Evolutionary conservation across 2,329 filamentous ascomycete genomes (phyloP).

Genomic region (Colletotrichum ledebouriae): DNA sequence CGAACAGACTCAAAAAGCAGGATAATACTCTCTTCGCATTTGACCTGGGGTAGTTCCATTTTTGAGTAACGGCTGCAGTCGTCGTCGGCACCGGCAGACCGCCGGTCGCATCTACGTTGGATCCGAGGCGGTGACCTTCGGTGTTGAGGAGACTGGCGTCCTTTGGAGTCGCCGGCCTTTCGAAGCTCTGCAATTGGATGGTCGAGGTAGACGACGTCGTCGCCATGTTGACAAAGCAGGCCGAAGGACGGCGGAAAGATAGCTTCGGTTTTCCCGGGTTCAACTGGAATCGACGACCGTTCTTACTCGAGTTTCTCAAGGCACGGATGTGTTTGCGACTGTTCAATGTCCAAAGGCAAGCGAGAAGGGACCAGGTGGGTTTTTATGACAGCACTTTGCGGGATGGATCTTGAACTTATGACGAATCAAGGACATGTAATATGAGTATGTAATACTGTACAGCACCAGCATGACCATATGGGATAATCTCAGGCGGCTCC

Average conservation of each 20-base stretch:
- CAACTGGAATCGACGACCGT: neutral
- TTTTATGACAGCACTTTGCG: neutral
- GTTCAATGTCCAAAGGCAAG: neutral
- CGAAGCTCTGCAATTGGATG: slow-evolving; percentile 26
- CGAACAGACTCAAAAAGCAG: slow-evolving; percentile 69
- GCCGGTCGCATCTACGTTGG: slow-evolving; percentile 15
- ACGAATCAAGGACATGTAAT: neutral
- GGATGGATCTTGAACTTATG: neutral
- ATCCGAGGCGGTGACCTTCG: slow-evolving; percentile 34
- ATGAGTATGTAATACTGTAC: neutral
- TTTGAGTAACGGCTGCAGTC: slow-evolving; percentile 47
- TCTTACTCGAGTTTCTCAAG: neutral
- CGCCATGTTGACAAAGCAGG: slow-evolving; percentile 8
- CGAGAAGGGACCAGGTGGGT: neutral
- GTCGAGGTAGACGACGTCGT: slow-evolving; percentile 27
- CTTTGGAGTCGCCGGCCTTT: slow-evolving; percentile 12
- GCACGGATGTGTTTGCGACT: neutral
- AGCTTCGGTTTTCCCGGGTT: neutral
- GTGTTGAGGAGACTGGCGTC: slow-evolving; percentile 18
- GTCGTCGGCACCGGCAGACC: slow-evolving; percentile 36
- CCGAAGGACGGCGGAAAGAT: neutral
- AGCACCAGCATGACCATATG: neutral
- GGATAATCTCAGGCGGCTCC: neutral
- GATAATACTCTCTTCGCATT: slow-evolving; percentile 64
- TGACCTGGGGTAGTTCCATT: slow-evolving; percentile 63